Base-by-base conservation (phyloP, 352 stramenopile genomes). In the Phytophthora macrochlamydospora region DNA sequence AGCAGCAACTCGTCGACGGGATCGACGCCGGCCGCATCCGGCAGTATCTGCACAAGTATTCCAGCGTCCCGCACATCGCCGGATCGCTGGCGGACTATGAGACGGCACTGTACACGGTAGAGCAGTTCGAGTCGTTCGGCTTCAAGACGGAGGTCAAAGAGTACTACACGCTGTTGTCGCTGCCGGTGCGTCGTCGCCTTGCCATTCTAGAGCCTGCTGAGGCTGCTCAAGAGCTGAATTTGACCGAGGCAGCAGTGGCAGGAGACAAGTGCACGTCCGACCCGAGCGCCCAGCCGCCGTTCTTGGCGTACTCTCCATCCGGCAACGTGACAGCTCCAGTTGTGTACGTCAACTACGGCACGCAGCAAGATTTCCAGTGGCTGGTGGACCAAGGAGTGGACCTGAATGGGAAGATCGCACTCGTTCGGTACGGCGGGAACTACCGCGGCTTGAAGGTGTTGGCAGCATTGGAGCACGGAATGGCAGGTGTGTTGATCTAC, bases 281-380 rank as follows among this genome's bases (percentile, higher is more conserved):
- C 61, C 49, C 61, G 59, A 74, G 70, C 55, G 87, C 73, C 59
- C 78, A 80, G 69, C 90, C 76, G 73, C 80, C 87, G 9, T 97
- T 94, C 69, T 68, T 95, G 57, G 91, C 84, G 2, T 97, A 97
- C 71, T 78, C 82, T 8, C 76, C 86, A 2, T 86, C 81, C 6
- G 91, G 89, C 4, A 78, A 88, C 52, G 67, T 93, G 28, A 82
- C 71, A 31, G 73, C 70, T 7, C 42, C 82, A 1, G 61, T 94
- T 7, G 88, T 97, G 53, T 97, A 96, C 73, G 87, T 79, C 28
- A 97, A 97, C 73, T 92, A 93, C 60, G 91, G 85, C 2, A 73
- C 69, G n/a, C 89, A 80, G 13, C 52, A 75, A 46, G 90, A 97
- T 65, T 97, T 96, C 66, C 69, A 87, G 51, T 83, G 61, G 51